Conservation (phyloP, 306 rosid species). For the Herpetospermum pedunculosum region DNA sequence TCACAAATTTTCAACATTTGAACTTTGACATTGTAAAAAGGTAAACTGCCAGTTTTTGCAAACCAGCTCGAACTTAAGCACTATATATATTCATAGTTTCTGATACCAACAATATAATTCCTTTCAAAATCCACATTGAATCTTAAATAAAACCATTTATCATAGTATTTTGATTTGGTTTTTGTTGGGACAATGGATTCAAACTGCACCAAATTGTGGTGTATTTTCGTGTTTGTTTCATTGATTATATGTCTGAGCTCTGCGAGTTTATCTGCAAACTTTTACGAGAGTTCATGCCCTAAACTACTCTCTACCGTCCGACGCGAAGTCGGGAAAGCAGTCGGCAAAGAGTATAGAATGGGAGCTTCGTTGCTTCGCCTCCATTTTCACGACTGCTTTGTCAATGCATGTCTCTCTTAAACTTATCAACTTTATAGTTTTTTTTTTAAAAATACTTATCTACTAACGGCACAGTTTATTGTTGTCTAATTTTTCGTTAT, state of each 20-base stretch:
- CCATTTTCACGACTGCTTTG: conserved; percentile 45
- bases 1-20: neutral
- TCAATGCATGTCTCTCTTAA: conserved; percentile 16
- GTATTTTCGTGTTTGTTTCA: neutral
- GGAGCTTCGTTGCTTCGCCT: conserved; percentile 26
- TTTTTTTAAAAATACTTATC: too few relatives aligned
- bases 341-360: conserved; percentile 3
- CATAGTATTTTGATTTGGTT: too few relatives aligned
- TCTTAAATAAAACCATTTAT: too few relatives aligned
- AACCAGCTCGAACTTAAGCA: neutral
- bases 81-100: neutral
- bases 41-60: neutral
- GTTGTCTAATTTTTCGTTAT: too few relatives aligned
- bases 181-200: neutral
- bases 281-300: neutral
- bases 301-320: neutral
- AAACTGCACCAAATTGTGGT: neutral
- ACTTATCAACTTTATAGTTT: too few relatives aligned
- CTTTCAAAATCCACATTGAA: neutral
- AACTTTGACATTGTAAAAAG: neutral
- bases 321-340: neutral
- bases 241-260: neutral
- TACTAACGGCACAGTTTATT: too few relatives aligned
- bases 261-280: neutral
- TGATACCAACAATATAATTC: neutral